Evolutionary conservation across 108 stramenopile species (phyloP).

Genomic region (Mediolabrus comicus): DNA sequence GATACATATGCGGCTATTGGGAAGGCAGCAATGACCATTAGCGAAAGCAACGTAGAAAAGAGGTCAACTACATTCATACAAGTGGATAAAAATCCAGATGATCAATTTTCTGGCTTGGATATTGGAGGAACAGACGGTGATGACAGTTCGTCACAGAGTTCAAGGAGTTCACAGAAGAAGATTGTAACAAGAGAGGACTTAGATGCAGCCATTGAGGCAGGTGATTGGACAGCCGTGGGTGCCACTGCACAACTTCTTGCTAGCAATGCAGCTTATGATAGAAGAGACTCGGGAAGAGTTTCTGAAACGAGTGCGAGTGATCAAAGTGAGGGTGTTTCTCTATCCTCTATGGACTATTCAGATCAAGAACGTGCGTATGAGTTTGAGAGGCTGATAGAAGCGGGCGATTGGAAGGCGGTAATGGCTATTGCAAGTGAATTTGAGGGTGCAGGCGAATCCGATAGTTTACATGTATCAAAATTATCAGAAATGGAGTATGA

Average conservation of each 20-base stretch:
- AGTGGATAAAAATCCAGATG: not conserved
- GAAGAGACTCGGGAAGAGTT: not conserved
- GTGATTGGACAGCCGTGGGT: constrained; percentile 87
- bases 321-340: not conserved
- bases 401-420: constrained; percentile 51
- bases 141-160: too few relatives aligned
- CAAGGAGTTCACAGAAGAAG: not conserved
- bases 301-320: not conserved
- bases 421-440: constrained; percentile 34
- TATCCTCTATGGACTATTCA: not conserved
- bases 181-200: constrained; percentile 54
- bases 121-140: not conserved
- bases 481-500: not conserved
- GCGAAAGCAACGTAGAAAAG: not conserved
- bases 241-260: constrained; percentile 85
- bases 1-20: not conserved
- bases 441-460: constrained; percentile 32
- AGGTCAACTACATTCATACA: not conserved
- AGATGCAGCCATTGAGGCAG: constrained; percentile 76
- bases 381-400: constrained; percentile 40
- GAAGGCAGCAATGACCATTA: not conserved
- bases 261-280: constrained; percentile 35
- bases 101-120: not conserved
- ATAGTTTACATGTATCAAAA: constrained; percentile 11
- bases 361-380: constrained; percentile 22